Base-by-base conservation (phyloP, 148 eudicot species). In the Suaeda aralocaspica region DNA sequence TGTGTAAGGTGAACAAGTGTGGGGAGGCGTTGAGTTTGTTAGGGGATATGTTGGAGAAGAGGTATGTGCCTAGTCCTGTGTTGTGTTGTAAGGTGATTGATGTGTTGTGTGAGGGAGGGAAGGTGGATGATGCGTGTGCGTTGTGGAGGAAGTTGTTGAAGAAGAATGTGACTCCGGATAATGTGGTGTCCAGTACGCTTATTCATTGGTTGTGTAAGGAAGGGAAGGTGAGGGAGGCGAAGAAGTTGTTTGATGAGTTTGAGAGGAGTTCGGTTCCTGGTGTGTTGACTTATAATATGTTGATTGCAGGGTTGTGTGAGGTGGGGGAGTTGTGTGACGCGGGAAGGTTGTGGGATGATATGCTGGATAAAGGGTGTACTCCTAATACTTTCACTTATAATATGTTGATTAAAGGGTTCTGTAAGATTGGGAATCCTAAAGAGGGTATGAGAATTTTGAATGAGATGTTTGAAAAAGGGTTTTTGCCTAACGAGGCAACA, bases 131-230 rank as follows among this genome's bases (percentile, higher is more conserved):
- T 26, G 98, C 98, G 0, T 81, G 81, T 66, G 77, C 74, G 33
- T 74, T 90, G 71, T 90, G 98, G 98, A 90, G 79, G 78, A 85
- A 75, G 80, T 78, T 90, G 61, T 76, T 93, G 83, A 81, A 82
- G 77, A 86, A 85, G 70, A 90, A 93, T 59, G 79, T 83, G 33
- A 83, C 82, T 2, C 90, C 90, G 1, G 90, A 90, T 79, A 87
- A 85, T 80, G 73, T 83, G 9, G 72, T 85, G 67, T 79, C 84
- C 21, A 85, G 92, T 71, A 87, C 96, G 4, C 92, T 93, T 69
- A 86, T 93, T 34, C 87, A 90, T 65, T 93, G 98, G 98, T 69
- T 93, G 11, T 93, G 98, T 71, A 88, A 87, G 86, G 73, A 82
- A 70, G 95, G 88, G 67, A 84, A 80, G 75, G 51, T 87, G 73